phyloP scores from a whole-genome alignment of 2,329 filamentous ascomycete species.

The Monilinia laxa region DNA sequence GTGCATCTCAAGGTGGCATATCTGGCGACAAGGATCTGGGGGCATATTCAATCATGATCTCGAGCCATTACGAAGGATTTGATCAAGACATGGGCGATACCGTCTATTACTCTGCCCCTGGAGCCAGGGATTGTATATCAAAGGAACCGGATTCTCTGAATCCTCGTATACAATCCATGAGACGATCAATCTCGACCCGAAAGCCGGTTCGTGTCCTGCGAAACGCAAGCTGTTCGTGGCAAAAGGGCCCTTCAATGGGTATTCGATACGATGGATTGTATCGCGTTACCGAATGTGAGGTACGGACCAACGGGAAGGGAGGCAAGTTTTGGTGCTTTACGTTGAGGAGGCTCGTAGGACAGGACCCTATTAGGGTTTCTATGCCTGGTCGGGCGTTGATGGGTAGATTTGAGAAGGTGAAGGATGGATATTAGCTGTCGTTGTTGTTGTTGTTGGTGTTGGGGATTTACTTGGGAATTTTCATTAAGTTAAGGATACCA shows the following conservation, averaged over 20 bases:
- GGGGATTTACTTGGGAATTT: too few relatives aligned
- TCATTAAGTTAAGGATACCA: too few relatives aligned
- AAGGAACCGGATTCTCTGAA: neutral
- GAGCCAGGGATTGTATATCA: neutral
- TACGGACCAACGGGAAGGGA: neutral
- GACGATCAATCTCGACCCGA: neutral
- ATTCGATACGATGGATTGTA: conserved; percentile 15
- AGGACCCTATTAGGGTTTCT: neutral
- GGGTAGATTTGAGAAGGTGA: neutral
- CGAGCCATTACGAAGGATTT: neutral
- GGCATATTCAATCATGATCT: conserved; percentile 4
- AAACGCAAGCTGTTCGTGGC: neutral
- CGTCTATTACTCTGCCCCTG: neutral
- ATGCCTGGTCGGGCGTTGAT: neutral
- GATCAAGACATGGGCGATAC: neutral
- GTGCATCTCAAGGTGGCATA: conserved; percentile 1
- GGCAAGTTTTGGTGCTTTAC: conserved; percentile 2
- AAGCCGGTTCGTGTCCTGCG: conserved; percentile 5
- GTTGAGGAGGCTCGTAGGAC: neutral
- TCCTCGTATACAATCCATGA: neutral
- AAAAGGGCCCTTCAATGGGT: neutral
- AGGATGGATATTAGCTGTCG: neutral
- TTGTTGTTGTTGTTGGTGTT: too few relatives aligned
- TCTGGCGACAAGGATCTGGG: neutral
- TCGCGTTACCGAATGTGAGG: neutral